A percentile compares a stretch with the other conserved stretches of the same genome.
Evolutionary conservation across 805 yeast genomes (phyloP).

Genomic region (Suhomyces tanzawaensis): DNA sequence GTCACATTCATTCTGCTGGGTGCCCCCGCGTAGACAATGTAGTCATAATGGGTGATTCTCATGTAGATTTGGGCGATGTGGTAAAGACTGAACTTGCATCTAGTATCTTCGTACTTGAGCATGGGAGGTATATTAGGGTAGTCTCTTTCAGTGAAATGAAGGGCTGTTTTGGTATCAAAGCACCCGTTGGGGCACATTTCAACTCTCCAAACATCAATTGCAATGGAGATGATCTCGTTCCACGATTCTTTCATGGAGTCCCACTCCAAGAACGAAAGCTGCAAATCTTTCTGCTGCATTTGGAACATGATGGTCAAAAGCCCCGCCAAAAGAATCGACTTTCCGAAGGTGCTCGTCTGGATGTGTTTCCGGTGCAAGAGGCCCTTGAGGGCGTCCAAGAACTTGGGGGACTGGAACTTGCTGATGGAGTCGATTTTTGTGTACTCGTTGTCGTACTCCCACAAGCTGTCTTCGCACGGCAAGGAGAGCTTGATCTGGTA

Average conservation of each 20-base stretch:
- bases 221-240: conserved; percentile 26
- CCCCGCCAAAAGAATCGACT: conserved; percentile 10
- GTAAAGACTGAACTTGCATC: conserved; percentile 26
- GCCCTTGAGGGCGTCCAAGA: conserved; percentile 21
- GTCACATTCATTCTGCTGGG: conserved; percentile 25
- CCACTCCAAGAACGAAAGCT: conserved; percentile 24
- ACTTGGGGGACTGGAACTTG: conserved; percentile 20
- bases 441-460: conserved; percentile 24
- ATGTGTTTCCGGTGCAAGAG: conserved; percentile 21
- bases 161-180: conserved; percentile 15
- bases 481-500: conserved; percentile 26
- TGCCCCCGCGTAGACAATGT: conserved; percentile 30
- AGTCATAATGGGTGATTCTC: conserved; percentile 30
- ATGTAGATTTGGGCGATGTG: conserved; percentile 28
- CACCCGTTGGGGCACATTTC: conserved; percentile 21
- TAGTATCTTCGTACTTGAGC: conserved; percentile 18
- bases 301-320: conserved; percentile 13
- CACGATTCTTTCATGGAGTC: conserved; percentile 23
- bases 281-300: conserved; percentile 21
- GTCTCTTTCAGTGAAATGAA: conserved; percentile 11
- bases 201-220: conserved; percentile 29
- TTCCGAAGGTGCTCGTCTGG: conserved; percentile 22
- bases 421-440: conserved; percentile 11
- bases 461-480: conserved; percentile 28
- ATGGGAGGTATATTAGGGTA: conserved; percentile 16